Conservation (phyloP, 2,329 filamentous ascomycete species). For the Curvularia lunata region DNA sequence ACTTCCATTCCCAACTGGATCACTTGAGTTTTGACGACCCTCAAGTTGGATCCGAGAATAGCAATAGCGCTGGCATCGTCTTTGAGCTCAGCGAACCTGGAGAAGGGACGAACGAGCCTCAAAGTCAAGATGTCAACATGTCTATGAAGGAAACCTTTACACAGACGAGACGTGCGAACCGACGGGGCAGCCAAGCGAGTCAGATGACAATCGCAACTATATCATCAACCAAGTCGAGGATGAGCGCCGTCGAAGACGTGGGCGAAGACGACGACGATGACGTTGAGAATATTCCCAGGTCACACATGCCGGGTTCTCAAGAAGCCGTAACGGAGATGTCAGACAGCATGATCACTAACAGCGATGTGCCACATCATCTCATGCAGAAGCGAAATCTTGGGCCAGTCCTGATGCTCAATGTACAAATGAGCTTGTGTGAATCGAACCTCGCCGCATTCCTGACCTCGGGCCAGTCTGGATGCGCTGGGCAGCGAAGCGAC, state of each 20-base stretch:
- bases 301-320: slow-evolving; percentile 31
- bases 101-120: slow-evolving; percentile 17
- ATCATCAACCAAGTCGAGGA: slow-evolving; percentile 51
- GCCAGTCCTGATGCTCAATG: slow-evolving; percentile 61
- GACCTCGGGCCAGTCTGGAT: slow-evolving; percentile 32
- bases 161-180: slow-evolving; percentile 28
- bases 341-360: slow-evolving; percentile 48
- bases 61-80: slow-evolving; percentile 33
- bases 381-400: slow-evolving; percentile 28
- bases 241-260: slow-evolving; percentile 45
- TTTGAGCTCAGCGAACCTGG: slow-evolving; percentile 41
- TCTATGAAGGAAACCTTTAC: slow-evolving; percentile 43
- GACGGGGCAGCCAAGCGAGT: slow-evolving; percentile 43
- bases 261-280: slow-evolving; percentile 53
- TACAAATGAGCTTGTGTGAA: slow-evolving; percentile 72
- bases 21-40: slow-evolving; percentile 28
- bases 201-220: slow-evolving; percentile 49
- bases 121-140: slow-evolving; percentile 14
- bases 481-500: slow-evolving; percentile 26
- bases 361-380: slow-evolving; percentile 37
- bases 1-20: slow-evolving; percentile 23
- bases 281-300: slow-evolving; percentile 55
- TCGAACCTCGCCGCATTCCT: slow-evolving; percentile 67
- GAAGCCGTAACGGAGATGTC: slow-evolving; percentile 29
- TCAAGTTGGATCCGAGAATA: slow-evolving; percentile 17